phyloP scores from a whole-genome alignment of 192 early-diverging fungal species.

The Phycomyces nitens region DNA sequence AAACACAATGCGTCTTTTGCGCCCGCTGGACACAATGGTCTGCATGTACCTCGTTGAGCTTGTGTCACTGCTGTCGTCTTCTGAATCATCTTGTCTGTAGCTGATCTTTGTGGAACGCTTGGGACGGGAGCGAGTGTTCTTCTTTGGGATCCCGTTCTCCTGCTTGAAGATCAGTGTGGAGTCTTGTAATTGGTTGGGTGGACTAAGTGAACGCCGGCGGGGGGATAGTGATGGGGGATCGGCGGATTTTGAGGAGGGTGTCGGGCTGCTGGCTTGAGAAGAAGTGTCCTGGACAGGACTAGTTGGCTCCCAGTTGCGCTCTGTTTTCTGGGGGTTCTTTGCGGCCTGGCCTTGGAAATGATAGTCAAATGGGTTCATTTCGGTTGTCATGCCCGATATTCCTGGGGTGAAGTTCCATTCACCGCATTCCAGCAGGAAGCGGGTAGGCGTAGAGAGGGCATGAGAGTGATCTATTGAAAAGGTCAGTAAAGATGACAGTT shows the following conservation, averaged over 20 bases:
- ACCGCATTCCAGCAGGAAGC: constrained; percentile 28
- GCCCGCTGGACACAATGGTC: constrained; percentile 1
- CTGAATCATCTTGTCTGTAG: not conserved
- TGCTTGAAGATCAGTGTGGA: no score
- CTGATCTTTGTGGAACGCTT: not conserved
- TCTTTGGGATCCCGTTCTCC: no score
- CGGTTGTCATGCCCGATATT: constrained; percentile 7
- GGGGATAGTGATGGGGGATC: not conserved
- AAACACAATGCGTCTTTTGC: constrained; percentile 23
- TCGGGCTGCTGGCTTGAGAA: not conserved
- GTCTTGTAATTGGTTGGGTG: not conserved
- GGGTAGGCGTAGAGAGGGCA: constrained; percentile 25
- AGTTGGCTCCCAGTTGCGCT: not conserved
- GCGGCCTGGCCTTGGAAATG: constrained; percentile 8
- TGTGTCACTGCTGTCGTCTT: constrained; percentile 2
- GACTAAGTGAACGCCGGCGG: not conserved
- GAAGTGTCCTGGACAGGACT: not conserved
- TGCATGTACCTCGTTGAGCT: not conserved
- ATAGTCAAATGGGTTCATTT: constrained; percentile 30
- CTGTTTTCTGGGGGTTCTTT: not conserved
- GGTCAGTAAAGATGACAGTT: not conserved
- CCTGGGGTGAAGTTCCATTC: constrained; percentile 29
- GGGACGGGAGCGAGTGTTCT: not conserved
- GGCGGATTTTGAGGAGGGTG: not conserved
- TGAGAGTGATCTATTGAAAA: not conserved